A percentile compares a stretch with the other conserved stretches of the same genome.
These are phyloP conservation scores for Sporothrix mexicana DNA, from an alignment of 2,329 filamentous ascomycete genomes.

Conservation along the genomic window DNA sequence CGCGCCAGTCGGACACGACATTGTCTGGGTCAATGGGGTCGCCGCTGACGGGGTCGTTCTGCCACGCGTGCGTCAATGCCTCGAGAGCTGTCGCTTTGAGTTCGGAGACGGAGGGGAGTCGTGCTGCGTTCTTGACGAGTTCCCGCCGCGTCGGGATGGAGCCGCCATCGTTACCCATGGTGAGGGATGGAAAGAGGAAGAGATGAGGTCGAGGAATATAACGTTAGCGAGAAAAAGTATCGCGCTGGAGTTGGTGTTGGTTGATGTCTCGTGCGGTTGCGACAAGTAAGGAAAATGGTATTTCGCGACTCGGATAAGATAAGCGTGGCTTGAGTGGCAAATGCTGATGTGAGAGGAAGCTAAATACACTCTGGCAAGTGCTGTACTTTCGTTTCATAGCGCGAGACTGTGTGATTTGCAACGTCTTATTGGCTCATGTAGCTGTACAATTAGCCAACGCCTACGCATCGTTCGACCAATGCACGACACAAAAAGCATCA, in stretches of 20 bases:
- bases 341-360: background rate
- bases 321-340: conserved; percentile 1
- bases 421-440: too few species aligned
- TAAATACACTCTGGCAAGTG: background rate
- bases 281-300: background rate
- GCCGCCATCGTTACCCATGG: conserved; percentile 97
- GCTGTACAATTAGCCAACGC: too few species aligned
- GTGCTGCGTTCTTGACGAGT: conserved; percentile 91
- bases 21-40: conserved; percentile 70
- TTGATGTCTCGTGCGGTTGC: background rate
- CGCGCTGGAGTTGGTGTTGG: background rate
- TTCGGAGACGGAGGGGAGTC: conserved; percentile 79
- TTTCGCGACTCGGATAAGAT: background rate
- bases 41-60: conserved; percentile 83
- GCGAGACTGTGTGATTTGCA: too few species aligned
- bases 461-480: too few species aligned
- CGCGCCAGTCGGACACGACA: conserved; percentile 82
- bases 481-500: too few species aligned
- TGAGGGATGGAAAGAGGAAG: background rate
- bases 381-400: background rate
- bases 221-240: background rate
- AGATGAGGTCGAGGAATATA: background rate
- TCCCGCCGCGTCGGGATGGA: conserved; percentile 95
- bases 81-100: conserved; percentile 88
- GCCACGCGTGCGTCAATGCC: conserved; percentile 85